These are phyloP conservation scores for Poa pratensis DNA, from an alignment of 176 grass and related monocot species.

Conservation along the genomic window DNA sequence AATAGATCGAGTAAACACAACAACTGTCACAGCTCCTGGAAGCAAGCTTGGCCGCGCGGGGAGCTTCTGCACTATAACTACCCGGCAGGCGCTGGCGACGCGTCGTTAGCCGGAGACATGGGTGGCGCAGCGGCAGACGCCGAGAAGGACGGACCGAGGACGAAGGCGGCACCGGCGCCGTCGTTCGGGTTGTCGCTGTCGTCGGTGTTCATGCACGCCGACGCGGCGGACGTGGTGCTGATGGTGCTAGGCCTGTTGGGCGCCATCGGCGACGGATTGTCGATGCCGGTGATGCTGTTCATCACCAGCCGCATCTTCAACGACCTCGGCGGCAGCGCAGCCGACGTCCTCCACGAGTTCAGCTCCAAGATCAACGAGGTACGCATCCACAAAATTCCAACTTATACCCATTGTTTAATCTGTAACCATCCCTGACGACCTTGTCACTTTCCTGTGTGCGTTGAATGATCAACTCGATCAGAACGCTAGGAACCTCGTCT, in stretches of 20 bases:
- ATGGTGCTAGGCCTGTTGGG: constrained; percentile 79
- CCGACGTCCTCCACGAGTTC: constrained; percentile 48
- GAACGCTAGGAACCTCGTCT: constrained; percentile 72
- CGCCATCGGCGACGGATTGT: constrained; percentile 77
- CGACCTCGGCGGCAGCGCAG: constrained; percentile 67
- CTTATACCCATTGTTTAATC: not conserved
- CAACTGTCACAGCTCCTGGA: not conserved
- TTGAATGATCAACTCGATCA: constrained; percentile 20
- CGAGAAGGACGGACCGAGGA: not conserved
- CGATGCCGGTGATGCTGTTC: constrained; percentile 78
- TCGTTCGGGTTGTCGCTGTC: constrained; percentile 34
- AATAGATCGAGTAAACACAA: constrained; percentile 9
- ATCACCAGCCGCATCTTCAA: constrained; percentile 87
- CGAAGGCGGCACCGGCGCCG: not conserved
- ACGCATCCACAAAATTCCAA: not conserved
- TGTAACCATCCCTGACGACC: not conserved
- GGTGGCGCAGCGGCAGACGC: not conserved
- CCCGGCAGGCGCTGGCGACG: not conserved
- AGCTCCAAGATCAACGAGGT: constrained; percentile 68
- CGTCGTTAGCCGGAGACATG: constrained; percentile 26
- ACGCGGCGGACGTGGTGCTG: constrained; percentile 57
- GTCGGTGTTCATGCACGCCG: constrained; percentile 91
- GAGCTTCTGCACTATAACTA: not conserved
- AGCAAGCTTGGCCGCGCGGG: constrained; percentile 3
- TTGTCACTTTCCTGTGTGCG: not conserved